phyloP scores from a whole-genome alignment of 495 filamentous ascomycete species.

The Durotheca rogersii region DNA sequence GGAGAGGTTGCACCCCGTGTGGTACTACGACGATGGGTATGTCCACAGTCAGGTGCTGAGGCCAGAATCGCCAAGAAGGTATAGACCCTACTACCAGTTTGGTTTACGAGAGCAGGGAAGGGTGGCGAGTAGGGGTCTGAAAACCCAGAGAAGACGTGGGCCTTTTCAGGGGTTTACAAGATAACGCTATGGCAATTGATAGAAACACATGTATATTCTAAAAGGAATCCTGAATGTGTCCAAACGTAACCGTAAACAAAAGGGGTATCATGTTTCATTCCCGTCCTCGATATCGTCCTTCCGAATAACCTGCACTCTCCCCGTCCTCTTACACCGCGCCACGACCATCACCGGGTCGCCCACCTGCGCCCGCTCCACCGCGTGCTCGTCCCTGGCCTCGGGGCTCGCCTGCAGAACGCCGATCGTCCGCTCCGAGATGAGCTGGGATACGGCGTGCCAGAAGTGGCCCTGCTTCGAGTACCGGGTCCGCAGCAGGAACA shows the following conservation, averaged over 20 bases:
- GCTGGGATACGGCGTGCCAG: conserved; percentile 7
- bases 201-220: too few relatives aligned
- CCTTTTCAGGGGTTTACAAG: neutral
- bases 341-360: conserved; percentile 4
- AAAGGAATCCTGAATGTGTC: too few relatives aligned
- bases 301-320: conserved; percentile 7
- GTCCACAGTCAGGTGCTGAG: too few relatives aligned
- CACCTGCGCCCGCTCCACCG: neutral
- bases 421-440: conserved; percentile 3
- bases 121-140: too few relatives aligned
- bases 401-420: conserved; percentile 3
- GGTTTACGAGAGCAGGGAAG: too few relatives aligned
- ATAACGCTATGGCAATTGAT: too few relatives aligned
- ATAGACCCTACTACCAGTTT: too few relatives aligned
- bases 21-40: neutral
- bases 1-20: neutral
- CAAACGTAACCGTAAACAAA: neutral
- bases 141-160: too few relatives aligned
- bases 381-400: conserved; percentile 7
- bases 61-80: too few relatives aligned
- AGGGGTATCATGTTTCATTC: conserved; percentile 1
- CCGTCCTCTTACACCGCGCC: conserved; percentile 2
- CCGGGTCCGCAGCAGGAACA: conserved; percentile 1
- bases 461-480: conserved; percentile 8
- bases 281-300: conserved; percentile 5